Evolutionary conservation across 2,329 filamentous ascomycete genomes (phyloP), one percentile per base, ranked within the genome.

Genomic region (Fusarium nanum): DNA sequence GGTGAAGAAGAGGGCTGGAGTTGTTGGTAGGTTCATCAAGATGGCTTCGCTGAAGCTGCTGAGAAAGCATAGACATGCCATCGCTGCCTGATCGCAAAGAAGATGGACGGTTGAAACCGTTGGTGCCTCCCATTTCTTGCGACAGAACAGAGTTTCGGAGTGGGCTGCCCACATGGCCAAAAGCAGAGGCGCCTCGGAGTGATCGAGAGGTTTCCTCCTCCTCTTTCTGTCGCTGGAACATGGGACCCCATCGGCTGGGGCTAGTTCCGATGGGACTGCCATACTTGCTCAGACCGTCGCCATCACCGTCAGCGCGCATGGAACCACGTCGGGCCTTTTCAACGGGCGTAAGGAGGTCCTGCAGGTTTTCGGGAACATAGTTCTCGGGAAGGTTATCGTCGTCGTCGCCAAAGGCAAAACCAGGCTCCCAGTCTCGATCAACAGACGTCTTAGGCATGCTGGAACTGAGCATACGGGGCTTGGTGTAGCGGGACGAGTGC

Each of bases 351-450:
- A 92, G 79, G 16, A 92, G 82, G 64, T 91, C 89, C 72, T 89
- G 88, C 37, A 91, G 81, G 61, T 89, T 87, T 65, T 88, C 92
- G 0, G 95, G 96, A 12, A 98, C 85, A 75, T 96, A 93, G 49
- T 81, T 82, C 56, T 81, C 80, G 27, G 80, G 80, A 7, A 78
- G 71, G 41, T 79, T 80, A 58, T 81, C 80, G 42, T 97, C 94
- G 76, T 97, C 94, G 78, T 97, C 93, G 74, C 84, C 76, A 73
- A 96, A 95, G 30, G 91, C 88, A 75, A 97, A 96, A 59, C 87
- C 85, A 59, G 84, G 79, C 50, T 89, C 87, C 89, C 89, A 91
- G 73, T 91, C 89, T 59, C 84, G 84, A 70, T 91, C 88, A 27
- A 88, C 90, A 80, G 76, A 90, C 80, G 74, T 89, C 82, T 83